phyloP scores from a whole-genome alignment of 2,329 filamentous ascomycete genomes.

The Alternaria sp. region DNA sequence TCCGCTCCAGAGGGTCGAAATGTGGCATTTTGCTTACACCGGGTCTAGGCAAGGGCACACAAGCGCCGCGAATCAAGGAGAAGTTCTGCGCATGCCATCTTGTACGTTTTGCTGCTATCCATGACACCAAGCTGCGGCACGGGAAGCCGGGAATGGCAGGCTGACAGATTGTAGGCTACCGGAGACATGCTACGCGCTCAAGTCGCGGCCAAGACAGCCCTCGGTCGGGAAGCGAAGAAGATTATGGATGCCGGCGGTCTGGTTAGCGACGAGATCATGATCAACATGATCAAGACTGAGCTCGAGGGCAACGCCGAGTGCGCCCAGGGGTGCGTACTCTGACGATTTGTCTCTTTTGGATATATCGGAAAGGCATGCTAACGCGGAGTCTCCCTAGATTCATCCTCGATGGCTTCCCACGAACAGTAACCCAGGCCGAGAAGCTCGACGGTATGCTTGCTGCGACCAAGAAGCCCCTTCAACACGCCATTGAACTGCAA shows the following conservation, averaged over 20 bases:
- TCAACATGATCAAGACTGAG: constrained; percentile 99
- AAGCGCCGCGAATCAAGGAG: constrained; percentile 97
- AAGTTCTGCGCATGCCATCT: constrained; percentile 97
- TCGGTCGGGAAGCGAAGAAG: constrained; percentile 98
- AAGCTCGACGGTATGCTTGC: constrained; percentile 92
- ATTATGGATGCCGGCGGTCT: constrained; percentile 99
- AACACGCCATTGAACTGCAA: constrained; percentile 95
- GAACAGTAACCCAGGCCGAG: constrained; percentile 94
- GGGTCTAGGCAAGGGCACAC: constrained; percentile 90
- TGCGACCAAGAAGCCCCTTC: constrained; percentile 80
- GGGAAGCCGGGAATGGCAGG: not conserved
- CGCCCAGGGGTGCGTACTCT: constrained; percentile 79
- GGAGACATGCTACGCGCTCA: constrained; percentile 99
- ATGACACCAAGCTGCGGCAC: not conserved
- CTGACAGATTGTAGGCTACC: constrained; percentile 73
- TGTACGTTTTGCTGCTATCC: constrained; percentile 63
- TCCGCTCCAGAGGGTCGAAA: constrained; percentile 1
- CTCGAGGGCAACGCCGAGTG: constrained; percentile 94
- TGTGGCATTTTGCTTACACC: constrained; percentile 34
- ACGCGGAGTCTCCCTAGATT: constrained; percentile 67
- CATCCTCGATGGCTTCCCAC: constrained; percentile 98
- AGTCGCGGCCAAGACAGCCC: constrained; percentile 94
- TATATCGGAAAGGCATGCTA: constrained; percentile 2
- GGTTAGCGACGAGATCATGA: constrained; percentile 98
- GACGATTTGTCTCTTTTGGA: not conserved